Conservation (phyloP, 306 rosid genomes). For the Geum urbanum region DNA sequence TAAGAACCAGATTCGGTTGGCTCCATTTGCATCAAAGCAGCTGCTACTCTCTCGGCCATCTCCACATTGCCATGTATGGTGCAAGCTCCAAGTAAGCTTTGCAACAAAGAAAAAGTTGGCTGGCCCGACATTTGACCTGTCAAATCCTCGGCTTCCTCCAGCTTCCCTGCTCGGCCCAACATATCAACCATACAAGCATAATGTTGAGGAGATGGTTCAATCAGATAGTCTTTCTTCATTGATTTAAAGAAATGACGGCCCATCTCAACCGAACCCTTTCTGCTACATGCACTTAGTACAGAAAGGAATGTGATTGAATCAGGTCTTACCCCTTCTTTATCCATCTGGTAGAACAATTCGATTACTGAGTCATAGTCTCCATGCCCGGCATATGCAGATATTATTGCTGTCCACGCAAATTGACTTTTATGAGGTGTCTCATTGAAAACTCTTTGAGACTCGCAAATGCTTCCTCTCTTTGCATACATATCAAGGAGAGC, state of each 20-base stretch:
- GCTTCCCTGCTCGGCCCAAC: slow-evolving; percentile 63
- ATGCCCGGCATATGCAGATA: slow-evolving; percentile 70
- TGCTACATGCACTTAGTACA: slow-evolving; percentile 60
- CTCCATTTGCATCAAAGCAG: slow-evolving; percentile 53
- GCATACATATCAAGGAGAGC: slow-evolving; percentile 87
- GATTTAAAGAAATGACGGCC: slow-evolving; percentile 52
- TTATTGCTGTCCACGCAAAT: slow-evolving; percentile 74
- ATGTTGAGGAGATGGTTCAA: slow-evolving; percentile 67
- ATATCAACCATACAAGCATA: slow-evolving; percentile 77
- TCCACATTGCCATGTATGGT: slow-evolving; percentile 59
- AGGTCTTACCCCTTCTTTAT: slow-evolving; percentile 45
- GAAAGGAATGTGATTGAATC: slow-evolving; percentile 77
- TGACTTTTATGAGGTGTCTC: slow-evolving; percentile 52
- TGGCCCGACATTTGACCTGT: slow-evolving; percentile 51
- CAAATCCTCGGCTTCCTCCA: slow-evolving; percentile 65
- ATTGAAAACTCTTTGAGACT: slow-evolving; percentile 51
- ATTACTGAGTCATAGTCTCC: slow-evolving; percentile 63
- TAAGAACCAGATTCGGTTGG: slow-evolving; percentile 67
- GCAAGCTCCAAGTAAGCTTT: slow-evolving; percentile 82
- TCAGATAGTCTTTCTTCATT: slow-evolving; percentile 50
- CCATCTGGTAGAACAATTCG: slow-evolving; percentile 58
- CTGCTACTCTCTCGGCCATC: slow-evolving; percentile 58
- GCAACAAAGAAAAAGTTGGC: slow-evolving; percentile 61
- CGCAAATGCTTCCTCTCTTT: slow-evolving; percentile 60
- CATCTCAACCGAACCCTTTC: slow-evolving; percentile 71